Evolutionary conservation across 2,329 filamentous ascomycete genomes (phyloP).

Genomic region (Endothia cerciana): DNA sequence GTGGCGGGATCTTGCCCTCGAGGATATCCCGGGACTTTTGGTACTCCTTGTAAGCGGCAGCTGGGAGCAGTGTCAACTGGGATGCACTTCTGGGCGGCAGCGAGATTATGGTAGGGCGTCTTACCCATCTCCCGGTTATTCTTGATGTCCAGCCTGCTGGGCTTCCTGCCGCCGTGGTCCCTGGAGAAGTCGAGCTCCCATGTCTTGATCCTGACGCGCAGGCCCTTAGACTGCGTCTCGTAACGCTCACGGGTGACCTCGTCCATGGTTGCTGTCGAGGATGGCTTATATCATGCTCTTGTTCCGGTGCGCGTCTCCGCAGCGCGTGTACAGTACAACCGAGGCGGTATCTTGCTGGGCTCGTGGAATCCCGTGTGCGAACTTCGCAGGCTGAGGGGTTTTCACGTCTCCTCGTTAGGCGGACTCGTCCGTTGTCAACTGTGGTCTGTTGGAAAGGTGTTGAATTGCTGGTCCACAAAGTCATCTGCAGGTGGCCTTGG

Average conservation of each 20-base stretch:
- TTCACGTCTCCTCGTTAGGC: background rate
- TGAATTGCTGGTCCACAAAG: background rate
- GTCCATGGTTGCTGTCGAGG: constrained; percentile 47
- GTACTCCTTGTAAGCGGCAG: constrained; percentile 77
- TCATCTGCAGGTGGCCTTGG: background rate
- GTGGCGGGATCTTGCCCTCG: constrained; percentile 54
- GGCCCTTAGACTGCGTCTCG: constrained; percentile 53
- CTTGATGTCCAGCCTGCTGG: constrained; percentile 76
- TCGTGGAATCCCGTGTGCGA: background rate
- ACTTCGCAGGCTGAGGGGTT: too few species aligned
- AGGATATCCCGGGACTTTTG: constrained; percentile 65
- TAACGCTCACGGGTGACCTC: constrained; percentile 47
- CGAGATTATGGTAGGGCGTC: too few species aligned
- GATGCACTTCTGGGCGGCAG: background rate
- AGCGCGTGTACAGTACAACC: background rate
- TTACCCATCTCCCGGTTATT: constrained; percentile 71
- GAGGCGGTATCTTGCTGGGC: background rate
- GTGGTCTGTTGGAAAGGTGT: background rate
- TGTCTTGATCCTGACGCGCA: constrained; percentile 72
- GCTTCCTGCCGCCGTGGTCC: constrained; percentile 68
- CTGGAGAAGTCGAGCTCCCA: constrained; percentile 74
- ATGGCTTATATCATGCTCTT: constrained; percentile 13
- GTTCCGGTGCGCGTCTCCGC: background rate
- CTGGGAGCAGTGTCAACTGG: constrained; percentile 43
- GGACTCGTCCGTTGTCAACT: background rate